Evolutionary conservation across 345 rosid genomes (phyloP).

Genomic region (Bruguiera gymnorhiza): DNA sequence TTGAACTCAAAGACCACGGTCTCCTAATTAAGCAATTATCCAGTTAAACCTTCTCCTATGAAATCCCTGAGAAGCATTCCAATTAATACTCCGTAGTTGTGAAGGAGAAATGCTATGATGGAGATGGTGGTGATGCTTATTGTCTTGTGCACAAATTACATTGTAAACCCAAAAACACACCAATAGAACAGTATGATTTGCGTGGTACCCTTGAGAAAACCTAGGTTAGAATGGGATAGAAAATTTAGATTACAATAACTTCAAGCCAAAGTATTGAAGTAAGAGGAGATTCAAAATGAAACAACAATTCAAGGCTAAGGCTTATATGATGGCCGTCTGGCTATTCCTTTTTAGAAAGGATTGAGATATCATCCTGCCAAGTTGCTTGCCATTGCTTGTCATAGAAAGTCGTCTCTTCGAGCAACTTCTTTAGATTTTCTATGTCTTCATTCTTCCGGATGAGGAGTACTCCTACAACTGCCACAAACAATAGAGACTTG

Average conservation of each 20-base stretch:
- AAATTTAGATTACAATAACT: neutral
- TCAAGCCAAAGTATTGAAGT: neutral
- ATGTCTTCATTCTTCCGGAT: constrained; percentile 87
- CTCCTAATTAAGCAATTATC: too few relatives aligned
- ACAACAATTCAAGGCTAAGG: neutral
- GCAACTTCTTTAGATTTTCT: constrained; percentile 58
- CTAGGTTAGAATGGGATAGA: neutral
- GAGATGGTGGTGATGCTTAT: too few relatives aligned
- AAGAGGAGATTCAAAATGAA: neutral
- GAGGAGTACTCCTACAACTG: constrained; percentile 73
- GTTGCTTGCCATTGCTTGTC: constrained; percentile 98
- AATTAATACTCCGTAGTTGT: too few relatives aligned
- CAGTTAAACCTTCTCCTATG: too few relatives aligned
- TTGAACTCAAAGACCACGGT: too few relatives aligned
- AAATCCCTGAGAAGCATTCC: too few relatives aligned
- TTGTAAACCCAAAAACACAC: neutral
- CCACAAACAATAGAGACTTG: constrained; percentile 79
- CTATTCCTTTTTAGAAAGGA: constrained; percentile 27
- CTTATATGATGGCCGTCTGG: neutral
- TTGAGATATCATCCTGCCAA: constrained; percentile 59
- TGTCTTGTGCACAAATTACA: too few relatives aligned
- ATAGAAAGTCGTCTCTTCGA: constrained; percentile 82
- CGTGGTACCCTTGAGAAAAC: neutral
- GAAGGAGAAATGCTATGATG: too few relatives aligned
- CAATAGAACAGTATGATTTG: neutral